These are phyloP conservation scores for Tetradesmus lagerheimii DNA, from an alignment of 139 green algal species.

Conservation along the genomic window DNA sequence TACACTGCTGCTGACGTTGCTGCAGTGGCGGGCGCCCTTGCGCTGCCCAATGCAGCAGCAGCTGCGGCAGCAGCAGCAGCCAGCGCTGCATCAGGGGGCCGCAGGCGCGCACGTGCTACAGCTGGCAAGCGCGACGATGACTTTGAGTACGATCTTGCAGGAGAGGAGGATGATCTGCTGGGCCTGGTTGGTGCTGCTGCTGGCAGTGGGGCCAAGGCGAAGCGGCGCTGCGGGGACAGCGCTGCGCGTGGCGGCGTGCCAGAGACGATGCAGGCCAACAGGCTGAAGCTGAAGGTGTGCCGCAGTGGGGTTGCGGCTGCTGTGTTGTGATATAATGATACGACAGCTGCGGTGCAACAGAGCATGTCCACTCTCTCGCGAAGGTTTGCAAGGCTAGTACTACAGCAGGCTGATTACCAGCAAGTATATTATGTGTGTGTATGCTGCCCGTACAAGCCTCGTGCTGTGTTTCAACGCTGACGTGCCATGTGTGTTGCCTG, in stretches of 20 bases:
- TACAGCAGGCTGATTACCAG: no score
- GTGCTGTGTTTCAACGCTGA: no score
- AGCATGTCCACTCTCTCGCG: no score
- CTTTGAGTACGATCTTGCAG: slow-evolving; percentile 8
- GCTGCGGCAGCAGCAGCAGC: neutral
- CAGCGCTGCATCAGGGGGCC: neutral
- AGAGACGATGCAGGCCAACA: slow-evolving; percentile 32
- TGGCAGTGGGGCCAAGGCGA: neutral
- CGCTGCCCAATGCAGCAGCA: neutral
- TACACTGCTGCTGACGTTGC: neutral
- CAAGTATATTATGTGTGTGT: no score
- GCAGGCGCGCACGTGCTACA: neutral
- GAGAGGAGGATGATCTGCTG: neutral
- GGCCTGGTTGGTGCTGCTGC: neutral
- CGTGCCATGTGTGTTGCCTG: neutral
- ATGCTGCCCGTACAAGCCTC: no score
- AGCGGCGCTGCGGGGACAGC: neutral
- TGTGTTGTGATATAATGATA: no score
- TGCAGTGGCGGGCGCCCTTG: neutral
- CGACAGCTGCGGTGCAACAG: no score
- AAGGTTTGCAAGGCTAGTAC: no score
- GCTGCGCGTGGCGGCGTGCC: neutral
- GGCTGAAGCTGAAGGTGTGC: slow-evolving; percentile 31
- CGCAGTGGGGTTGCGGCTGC: no score
- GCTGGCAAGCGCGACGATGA: neutral